phyloP scores from a whole-genome alignment of 2,329 filamentous ascomycete genomes.

The Penicillium sp. region DNA sequence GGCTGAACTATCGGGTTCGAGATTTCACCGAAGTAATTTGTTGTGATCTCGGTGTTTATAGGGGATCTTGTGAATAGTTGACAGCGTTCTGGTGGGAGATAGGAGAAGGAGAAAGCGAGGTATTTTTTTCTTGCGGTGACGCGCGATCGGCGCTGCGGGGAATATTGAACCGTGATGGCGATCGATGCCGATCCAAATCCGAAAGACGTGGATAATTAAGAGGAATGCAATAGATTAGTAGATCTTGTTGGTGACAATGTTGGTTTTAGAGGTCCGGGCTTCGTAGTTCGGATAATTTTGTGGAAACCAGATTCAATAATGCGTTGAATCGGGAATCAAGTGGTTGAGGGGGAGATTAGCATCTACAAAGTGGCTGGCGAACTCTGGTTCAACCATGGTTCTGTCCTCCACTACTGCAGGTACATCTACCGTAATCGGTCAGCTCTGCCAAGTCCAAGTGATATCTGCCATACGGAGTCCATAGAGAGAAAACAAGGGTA shows the following conservation, averaged over 20 bases:
- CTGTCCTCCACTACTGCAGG: not conserved
- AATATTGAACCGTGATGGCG: conserved; percentile 13
- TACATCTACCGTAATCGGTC: not conserved
- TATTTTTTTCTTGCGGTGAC: conserved; percentile 10
- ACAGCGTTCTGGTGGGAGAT: not conserved
- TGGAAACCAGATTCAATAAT: not conserved
- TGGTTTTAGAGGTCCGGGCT: not conserved
- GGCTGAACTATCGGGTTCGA: not conserved
- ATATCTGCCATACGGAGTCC: not conserved
- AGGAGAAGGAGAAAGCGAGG: not conserved
- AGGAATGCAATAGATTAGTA: not conserved
- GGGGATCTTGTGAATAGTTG: not conserved
- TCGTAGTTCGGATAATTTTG: not conserved
- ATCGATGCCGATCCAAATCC: conserved; percentile 15
- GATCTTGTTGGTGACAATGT: not conserved
- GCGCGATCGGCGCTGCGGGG: conserved; percentile 24
- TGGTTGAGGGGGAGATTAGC: conserved; percentile 9
- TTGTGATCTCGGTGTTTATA: not conserved
- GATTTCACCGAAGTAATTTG: not conserved
- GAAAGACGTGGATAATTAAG: not conserved
- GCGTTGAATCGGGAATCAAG: not conserved
- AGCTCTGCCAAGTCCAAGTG: not conserved
- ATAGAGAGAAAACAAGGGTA: no score
- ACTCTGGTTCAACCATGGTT: conserved; percentile 1
- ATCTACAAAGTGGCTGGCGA: conserved; percentile 7